Evolutionary conservation across 164 flowering plant genomes (phyloP).

Genomic region (Vitis rotundifolia): DNA sequence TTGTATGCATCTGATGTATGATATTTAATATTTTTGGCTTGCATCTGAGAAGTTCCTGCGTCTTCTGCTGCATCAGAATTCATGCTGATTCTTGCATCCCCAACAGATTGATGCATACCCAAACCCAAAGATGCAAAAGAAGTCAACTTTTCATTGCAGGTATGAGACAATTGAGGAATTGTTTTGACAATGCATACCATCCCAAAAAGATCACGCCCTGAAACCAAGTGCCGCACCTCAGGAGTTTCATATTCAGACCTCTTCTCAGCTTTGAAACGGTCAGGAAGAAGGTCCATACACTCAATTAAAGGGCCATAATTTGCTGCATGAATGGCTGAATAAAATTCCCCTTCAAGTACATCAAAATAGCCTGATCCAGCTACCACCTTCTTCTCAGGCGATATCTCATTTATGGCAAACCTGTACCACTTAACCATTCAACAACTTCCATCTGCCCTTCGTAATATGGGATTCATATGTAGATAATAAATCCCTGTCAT

Average conservation of each 20-base stretch:
- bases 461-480: slow-evolving; percentile 36
- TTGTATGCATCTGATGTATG: slow-evolving; percentile 60
- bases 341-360: slow-evolving; percentile 73
- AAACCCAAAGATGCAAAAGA: slow-evolving; percentile 25
- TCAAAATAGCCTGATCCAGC: slow-evolving; percentile 81
- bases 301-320: slow-evolving; percentile 80
- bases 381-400: slow-evolving; percentile 57
- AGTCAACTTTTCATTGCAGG: slow-evolving; percentile 34
- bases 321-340: slow-evolving; percentile 77
- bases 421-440: slow-evolving; percentile 91
- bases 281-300: slow-evolving; percentile 83
- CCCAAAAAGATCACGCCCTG: slow-evolving; percentile 90
- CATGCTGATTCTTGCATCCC: slow-evolving; percentile 19
- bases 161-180: slow-evolving; percentile 43
- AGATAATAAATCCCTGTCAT: slow-evolving; percentile 65
- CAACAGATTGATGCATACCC: slow-evolving; percentile 15
- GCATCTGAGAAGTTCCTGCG: slow-evolving; percentile 16
- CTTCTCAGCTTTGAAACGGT: slow-evolving; percentile 94
- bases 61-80: slow-evolving; percentile 20
- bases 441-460: slow-evolving; percentile 77
- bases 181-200: slow-evolving; percentile 56
- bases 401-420: slow-evolving; percentile 64
- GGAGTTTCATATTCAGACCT: slow-evolving; percentile 69
- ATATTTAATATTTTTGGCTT: slow-evolving; percentile 11
- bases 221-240: slow-evolving; percentile 92